A percentile compares a stretch with the other conserved stretches of the same genome.
Conservation (phyloP, 371 early-diverging fungal genomes). For the Mucor racemosus region DNA sequence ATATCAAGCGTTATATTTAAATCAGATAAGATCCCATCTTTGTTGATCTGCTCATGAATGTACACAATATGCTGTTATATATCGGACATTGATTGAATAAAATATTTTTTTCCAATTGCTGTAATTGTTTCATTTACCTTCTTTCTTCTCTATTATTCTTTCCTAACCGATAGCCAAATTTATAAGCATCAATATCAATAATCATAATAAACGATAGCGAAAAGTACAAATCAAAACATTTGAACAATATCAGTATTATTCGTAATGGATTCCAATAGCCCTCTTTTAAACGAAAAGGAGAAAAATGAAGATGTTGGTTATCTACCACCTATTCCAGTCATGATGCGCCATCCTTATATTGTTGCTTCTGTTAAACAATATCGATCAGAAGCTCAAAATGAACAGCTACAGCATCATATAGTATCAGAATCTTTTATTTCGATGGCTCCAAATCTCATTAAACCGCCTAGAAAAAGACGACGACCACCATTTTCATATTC, state of each 20-base stretch:
- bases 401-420: constrained; percentile 49
- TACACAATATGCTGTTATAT: background rate
- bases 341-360: constrained; percentile 44
- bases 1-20: too few relatives aligned
- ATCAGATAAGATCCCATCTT: too few relatives aligned
- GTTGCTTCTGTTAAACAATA: constrained; percentile 48
- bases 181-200: background rate
- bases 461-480: constrained; percentile 57
- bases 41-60: too few relatives aligned
- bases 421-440: constrained; percentile 57
- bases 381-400: constrained; percentile 42
- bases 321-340: constrained; percentile 52
- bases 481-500: constrained; percentile 82
- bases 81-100: constrained; percentile 5
- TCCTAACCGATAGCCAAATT: background rate
- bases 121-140: background rate
- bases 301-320: constrained; percentile 11
- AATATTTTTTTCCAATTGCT: background rate
- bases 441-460: constrained; percentile 45
- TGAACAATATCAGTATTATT: too few relatives aligned
- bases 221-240: background rate
- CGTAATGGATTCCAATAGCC: background rate
- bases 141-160: background rate
- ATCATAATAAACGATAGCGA: background rate
- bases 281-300: background rate